These are phyloP conservation scores for Cystobasidiaceae sp. DNA, from an alignment of 1,284 basidiomycete genomes.

Conservation along the genomic window DNA sequence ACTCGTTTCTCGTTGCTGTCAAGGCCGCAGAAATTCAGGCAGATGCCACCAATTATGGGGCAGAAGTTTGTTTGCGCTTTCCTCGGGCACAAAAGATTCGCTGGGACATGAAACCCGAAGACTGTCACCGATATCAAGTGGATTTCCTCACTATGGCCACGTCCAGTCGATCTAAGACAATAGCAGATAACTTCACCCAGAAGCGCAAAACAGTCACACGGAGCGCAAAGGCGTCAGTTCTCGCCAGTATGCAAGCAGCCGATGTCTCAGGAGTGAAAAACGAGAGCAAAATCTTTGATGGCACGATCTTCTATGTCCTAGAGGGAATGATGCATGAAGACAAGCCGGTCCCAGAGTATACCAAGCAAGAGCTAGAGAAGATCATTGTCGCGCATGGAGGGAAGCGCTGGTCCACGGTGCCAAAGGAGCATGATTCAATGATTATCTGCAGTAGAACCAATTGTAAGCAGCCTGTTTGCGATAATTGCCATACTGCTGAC, in stretches of 20 bases:
- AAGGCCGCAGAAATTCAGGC: constrained; percentile 82
- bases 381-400: constrained; percentile 71
- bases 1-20: constrained; percentile 79
- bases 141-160: constrained; percentile 28
- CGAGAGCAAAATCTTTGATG: constrained; percentile 63
- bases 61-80: constrained; percentile 42
- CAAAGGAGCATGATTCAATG: constrained; percentile 52
- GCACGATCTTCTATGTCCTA: constrained; percentile 61
- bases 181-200: constrained; percentile 30
- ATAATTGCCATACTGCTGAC: neutral
- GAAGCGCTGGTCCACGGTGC: constrained; percentile 50
- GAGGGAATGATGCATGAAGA: constrained; percentile 36
- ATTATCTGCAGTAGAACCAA: constrained; percentile 33
- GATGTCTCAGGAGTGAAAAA: constrained; percentile 58
- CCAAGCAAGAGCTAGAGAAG: constrained; percentile 44
- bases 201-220: constrained; percentile 11
- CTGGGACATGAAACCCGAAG: constrained; percentile 5
- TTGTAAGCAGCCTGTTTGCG: constrained; percentile 1
- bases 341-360: constrained; percentile 32
- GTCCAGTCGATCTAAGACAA: constrained; percentile 21
- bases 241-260: constrained; percentile 62
- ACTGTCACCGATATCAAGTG: constrained; percentile 18
- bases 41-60: constrained; percentile 47
- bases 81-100: constrained; percentile 32
- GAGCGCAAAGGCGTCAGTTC: constrained; percentile 54